Conservation (phyloP, 805 yeast genomes). For the Pichia insulana region DNA sequence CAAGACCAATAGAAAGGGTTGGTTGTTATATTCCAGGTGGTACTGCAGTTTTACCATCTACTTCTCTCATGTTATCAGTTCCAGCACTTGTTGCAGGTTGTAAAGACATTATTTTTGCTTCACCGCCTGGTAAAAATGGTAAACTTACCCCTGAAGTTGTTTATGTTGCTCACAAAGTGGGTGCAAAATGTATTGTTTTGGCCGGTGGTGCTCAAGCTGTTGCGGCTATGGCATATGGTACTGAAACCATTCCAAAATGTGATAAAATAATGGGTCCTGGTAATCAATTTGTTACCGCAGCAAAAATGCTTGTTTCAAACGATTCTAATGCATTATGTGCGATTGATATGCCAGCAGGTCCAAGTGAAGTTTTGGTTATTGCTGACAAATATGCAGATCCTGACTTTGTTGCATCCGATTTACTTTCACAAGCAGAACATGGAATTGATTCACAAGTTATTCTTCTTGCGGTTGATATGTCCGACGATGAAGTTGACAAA, state of each 20-base stretch:
- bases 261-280: constrained; percentile 99
- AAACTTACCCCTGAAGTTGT: constrained; percentile 93
- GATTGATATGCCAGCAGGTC: constrained; percentile 99
- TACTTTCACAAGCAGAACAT: constrained; percentile 97
- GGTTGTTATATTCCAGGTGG: constrained; percentile 99
- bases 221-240: constrained; percentile 98
- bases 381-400: constrained; percentile 86
- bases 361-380: constrained; percentile 93
- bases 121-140: constrained; percentile 94
- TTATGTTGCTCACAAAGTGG: constrained; percentile 92
- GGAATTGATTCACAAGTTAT: constrained; percentile 98
- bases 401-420: constrained; percentile 93
- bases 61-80: constrained; percentile 96
- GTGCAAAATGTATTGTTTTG: constrained; percentile 80
- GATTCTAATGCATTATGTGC: constrained; percentile 93
- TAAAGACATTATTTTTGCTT: constrained; percentile 81
- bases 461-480: constrained; percentile 70
- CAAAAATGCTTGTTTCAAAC: constrained; percentile 94
- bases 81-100: constrained; percentile 99
- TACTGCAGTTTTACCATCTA: constrained; percentile 95
- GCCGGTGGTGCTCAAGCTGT: constrained; percentile 99
- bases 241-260: constrained; percentile 83
- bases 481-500: constrained; percentile 47
- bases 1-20: constrained; percentile 89
- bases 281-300: constrained; percentile 98